Conservation (phyloP, 2,329 filamentous ascomycete species). For the Xylariaceae sp. region DNA sequence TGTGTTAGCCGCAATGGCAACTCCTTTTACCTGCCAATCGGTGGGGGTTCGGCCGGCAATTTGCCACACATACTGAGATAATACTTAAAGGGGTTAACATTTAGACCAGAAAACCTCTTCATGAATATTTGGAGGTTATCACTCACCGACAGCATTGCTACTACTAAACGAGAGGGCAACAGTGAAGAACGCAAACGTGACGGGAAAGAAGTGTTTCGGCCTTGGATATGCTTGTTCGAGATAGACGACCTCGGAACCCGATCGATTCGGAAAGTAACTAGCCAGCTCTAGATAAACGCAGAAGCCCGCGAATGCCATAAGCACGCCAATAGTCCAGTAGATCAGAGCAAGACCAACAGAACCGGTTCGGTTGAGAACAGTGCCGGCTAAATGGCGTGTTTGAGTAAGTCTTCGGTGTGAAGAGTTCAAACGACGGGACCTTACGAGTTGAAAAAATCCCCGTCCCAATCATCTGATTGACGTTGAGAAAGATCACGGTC, state of each 20-base stretch:
- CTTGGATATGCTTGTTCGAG: constrained; percentile 61
- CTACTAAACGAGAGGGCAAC: constrained; percentile 61
- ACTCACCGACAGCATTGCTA: constrained; percentile 56
- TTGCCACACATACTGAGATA: constrained; percentile 65
- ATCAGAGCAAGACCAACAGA: constrained; percentile 57
- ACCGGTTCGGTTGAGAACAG: constrained; percentile 52
- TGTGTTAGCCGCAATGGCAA: constrained; percentile 66
- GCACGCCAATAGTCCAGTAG: constrained; percentile 57
- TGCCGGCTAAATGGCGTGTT: constrained; percentile 42
- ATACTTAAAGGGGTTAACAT: constrained; percentile 43
- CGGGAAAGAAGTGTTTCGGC: constrained; percentile 59
- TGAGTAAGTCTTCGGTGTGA: background rate
- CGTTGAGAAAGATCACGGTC: constrained; percentile 61
- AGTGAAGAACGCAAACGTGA: constrained; percentile 56
- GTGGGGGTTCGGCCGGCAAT: constrained; percentile 54
- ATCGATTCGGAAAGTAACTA: constrained; percentile 59
- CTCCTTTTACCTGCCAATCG: constrained; percentile 68
- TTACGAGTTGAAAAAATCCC: constrained; percentile 54
- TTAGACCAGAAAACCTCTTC: background rate
- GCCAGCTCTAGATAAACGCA: constrained; percentile 58
- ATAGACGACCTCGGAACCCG: constrained; percentile 60
- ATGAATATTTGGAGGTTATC: background rate
- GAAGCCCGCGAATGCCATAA: constrained; percentile 51
- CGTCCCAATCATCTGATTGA: constrained; percentile 65
- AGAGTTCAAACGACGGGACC: background rate